phyloP scores from a whole-genome alignment of 1,139 yeast genomes.

The Arxiozyma bovina region DNA sequence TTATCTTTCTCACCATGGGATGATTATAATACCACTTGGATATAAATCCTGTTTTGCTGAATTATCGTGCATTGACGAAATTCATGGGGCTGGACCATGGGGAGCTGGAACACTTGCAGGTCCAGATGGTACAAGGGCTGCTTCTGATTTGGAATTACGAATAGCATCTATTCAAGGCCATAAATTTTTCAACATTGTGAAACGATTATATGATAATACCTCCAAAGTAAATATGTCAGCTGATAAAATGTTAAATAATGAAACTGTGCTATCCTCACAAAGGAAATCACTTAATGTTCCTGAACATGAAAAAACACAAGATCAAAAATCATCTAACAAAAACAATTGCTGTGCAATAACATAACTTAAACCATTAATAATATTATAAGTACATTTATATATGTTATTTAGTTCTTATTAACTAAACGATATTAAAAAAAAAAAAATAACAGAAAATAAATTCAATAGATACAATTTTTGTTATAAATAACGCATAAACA shows the following conservation, averaged over 20 bases:
- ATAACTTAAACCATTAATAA: too few species aligned
- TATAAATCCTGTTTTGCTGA: conserved; percentile 13
- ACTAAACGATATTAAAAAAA: neutral
- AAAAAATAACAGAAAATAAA: neutral
- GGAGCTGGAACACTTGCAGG: conserved; percentile 15
- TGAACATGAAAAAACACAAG: neutral
- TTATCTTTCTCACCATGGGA: conserved; percentile 14
- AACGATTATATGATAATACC: neutral
- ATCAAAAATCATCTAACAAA: neutral
- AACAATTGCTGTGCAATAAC: neutral
- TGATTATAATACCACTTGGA: conserved; percentile 14
- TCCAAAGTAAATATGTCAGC: neutral
- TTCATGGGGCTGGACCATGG: conserved; percentile 17
- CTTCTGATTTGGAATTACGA: conserved; percentile 11
- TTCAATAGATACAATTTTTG: neutral
- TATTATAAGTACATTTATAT: too few species aligned
- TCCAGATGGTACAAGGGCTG: conserved; percentile 13
- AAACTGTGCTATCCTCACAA: neutral
- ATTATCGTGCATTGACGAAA: conserved; percentile 11
- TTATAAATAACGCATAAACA: neutral
- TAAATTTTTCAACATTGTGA: conserved; percentile 8
- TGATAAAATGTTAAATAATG: neutral
- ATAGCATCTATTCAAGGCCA: conserved; percentile 12
- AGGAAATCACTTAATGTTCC: neutral
- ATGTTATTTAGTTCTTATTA: neutral